Evolutionary conservation across 768 basidiomycete species (phyloP).

Genomic region (Suillus sp.): DNA sequence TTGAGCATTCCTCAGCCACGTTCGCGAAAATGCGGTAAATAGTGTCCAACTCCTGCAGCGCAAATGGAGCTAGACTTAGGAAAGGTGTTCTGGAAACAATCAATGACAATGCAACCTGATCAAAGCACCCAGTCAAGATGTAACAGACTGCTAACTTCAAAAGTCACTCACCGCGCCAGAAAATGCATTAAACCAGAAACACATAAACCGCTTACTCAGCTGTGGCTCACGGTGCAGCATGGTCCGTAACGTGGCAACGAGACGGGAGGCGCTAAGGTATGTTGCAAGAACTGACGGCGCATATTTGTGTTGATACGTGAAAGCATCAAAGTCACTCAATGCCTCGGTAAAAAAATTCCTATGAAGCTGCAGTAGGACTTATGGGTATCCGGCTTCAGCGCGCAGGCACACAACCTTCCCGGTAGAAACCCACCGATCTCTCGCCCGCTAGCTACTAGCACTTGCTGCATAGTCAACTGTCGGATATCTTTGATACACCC

Average conservation of each 20-base stretch:
- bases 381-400: slow-evolving; percentile 13
- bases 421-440: slow-evolving; percentile 53
- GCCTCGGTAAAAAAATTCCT: slow-evolving; percentile 68
- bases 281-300: slow-evolving; percentile 74
- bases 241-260: slow-evolving; percentile 58
- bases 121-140: slow-evolving; percentile 6
- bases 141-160: background rate
- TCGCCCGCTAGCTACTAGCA: slow-evolving; percentile 58
- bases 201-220: slow-evolving; percentile 63
- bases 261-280: slow-evolving; percentile 57
- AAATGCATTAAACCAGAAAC: slow-evolving; percentile 76
- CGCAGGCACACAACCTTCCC: slow-evolving; percentile 18
- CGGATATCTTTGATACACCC: slow-evolving; percentile 44
- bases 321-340: slow-evolving; percentile 52
- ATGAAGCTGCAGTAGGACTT: slow-evolving; percentile 70
- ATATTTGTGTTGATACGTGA: slow-evolving; percentile 61
- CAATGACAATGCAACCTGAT: slow-evolving; percentile 63
- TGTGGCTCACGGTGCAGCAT: slow-evolving; percentile 61
- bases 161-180: slow-evolving; percentile 61
- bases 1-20: slow-evolving; percentile 59
- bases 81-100: slow-evolving; percentile 65
- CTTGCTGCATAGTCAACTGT: slow-evolving; percentile 66
- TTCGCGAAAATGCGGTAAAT: slow-evolving; percentile 58
- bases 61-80: slow-evolving; percentile 57
- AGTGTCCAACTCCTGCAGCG: slow-evolving; percentile 60